A percentile compares a stretch with the other conserved stretches of the same genome.
Conservation (phyloP, 331 rosid species). For the Quercus lobata region DNA sequence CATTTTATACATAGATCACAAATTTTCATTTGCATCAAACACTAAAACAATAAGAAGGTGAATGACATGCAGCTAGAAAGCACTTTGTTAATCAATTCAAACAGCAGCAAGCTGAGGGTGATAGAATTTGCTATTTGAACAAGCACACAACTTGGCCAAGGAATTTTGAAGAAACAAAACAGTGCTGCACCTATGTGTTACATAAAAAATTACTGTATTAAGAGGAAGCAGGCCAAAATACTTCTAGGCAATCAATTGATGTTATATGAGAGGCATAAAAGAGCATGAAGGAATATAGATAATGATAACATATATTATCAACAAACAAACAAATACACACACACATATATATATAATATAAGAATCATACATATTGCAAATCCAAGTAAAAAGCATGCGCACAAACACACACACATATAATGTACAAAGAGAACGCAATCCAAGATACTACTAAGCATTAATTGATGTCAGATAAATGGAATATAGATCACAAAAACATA, state of each 20-base stretch:
- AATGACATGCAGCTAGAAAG: neutral
- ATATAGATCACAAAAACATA: slow-evolving; percentile 32
- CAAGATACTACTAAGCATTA: no score
- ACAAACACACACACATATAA: no score
- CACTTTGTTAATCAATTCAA: neutral
- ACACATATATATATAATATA: no score
- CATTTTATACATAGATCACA: neutral
- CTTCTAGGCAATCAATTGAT: no score
- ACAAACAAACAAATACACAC: no score
- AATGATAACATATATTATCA: no score
- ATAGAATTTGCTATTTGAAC: neutral
- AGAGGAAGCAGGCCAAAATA: no score
- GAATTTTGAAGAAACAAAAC: neutral
- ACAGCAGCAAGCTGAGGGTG: neutral
- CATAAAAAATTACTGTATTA: neutral
- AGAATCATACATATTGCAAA: no score
- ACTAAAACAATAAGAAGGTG: neutral
- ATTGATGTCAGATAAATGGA: no score
- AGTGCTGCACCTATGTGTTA: neutral
- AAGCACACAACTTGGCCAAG: neutral
- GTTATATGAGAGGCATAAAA: neutral
- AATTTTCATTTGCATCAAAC: neutral
- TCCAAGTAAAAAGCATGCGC: no score
- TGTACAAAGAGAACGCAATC: no score
- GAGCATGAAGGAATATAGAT: no score